A percentile compares a stretch with the other conserved stretches of the same genome.
Evolutionary conservation across 176 grass and related monocot species (phyloP).

Genomic region (Themeda triandra): DNA sequence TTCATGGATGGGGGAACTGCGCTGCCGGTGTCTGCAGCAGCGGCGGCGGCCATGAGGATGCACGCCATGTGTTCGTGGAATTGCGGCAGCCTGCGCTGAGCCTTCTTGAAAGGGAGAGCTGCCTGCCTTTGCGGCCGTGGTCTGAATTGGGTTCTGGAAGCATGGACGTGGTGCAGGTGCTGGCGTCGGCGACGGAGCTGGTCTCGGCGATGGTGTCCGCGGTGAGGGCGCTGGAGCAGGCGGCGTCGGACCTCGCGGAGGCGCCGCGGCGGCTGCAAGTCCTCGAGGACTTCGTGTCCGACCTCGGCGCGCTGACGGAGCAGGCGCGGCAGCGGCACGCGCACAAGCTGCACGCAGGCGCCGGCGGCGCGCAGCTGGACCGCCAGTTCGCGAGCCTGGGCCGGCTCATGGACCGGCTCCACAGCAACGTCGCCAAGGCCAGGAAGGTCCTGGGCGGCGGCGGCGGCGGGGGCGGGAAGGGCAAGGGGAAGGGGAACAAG

Average conservation of each 20-base stretch:
- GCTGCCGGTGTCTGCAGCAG: not conserved
- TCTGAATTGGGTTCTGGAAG: not conserved
- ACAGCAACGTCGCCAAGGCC: conserved; percentile 46
- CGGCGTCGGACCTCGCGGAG: conserved; percentile 41
- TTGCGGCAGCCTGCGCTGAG: not conserved
- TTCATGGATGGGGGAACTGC: not conserved
- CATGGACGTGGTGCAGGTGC: conserved; percentile 47
- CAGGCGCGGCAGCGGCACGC: conserved; percentile 47
- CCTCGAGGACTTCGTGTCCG: conserved; percentile 56
- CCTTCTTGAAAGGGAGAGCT: not conserved
- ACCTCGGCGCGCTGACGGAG: conserved; percentile 48
- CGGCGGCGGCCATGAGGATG: not conserved
- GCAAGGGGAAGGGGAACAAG: conserved; percentile 36
- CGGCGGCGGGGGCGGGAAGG: conserved; percentile 22
- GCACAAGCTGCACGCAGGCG: conserved; percentile 50
- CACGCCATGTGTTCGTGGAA: conserved; percentile 18
- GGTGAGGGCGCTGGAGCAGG: conserved; percentile 54
- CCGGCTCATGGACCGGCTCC: conserved; percentile 45
- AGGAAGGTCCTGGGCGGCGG: conserved; percentile 23
- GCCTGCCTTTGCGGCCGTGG: not conserved
- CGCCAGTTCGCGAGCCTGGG: conserved; percentile 55
- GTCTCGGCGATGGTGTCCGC: conserved; percentile 62
- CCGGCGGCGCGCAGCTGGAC: conserved; percentile 36
- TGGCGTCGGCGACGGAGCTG: conserved; percentile 60
- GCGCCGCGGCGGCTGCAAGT: conserved; percentile 54